Base-by-base conservation (phyloP, 2,329 filamentous ascomycete genomes). In the Endocalyx cinctus region DNA sequence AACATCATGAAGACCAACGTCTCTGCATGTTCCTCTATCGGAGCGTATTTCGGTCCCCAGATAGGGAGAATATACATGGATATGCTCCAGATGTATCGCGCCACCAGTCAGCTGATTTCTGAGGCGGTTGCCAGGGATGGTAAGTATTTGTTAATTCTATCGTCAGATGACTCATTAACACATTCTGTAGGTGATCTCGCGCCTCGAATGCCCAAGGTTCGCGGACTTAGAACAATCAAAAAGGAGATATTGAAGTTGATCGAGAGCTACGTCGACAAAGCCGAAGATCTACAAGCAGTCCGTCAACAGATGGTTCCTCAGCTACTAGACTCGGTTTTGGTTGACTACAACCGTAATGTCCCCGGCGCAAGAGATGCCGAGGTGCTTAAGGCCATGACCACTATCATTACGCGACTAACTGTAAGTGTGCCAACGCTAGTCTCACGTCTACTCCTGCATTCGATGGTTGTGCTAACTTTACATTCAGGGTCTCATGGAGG, bases 1-100 rank as follows among this genome's bases (percentile, higher is more conserved):
- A 98, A 98, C 64, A 96, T 98, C 58, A 98, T 98, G 92, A 98
- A 98, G 76, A 98, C 92, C 1, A 98, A 98, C 52, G 92, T 98
- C 5, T 90, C 94, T n/a, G 92, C 92, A 22, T 98, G 92, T 62
- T 87, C 86, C 22, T 97, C 92, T 1, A 92, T 98, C 38, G 92
- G 94, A 20, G 81, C 87, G 33, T 98, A 97, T 65, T 98, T 98
- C 63, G 96, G 95, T 55, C 90, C 92, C 10, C 92, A 98, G 59
- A 95, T 98, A 50, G 92, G 90, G 25, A 84, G 88, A 37, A 97
- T 98, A 49, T 98, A 97, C 62, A 81, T 94, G 48, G 92, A 98
- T 58, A 97, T 98, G 90, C 70, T 98, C 37, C 90, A 92, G 53
- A 98, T 98, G 94, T 98, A 97, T 62, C 84, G 88, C 32, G 92